phyloP scores from a whole-genome alignment of 169 alveolate genomes.

The Babesia ovis region DNA sequence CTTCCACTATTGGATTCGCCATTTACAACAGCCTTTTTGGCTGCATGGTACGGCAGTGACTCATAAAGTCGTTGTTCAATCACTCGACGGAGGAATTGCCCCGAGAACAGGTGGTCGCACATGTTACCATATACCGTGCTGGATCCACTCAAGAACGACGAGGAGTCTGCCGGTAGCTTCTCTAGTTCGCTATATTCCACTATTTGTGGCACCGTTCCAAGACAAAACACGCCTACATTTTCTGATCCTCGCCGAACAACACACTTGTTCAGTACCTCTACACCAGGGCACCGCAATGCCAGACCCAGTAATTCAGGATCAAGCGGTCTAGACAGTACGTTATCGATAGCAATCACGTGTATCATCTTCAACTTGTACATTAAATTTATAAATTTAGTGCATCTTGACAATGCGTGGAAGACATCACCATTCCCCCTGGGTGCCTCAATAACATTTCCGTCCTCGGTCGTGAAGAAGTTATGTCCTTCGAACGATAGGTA shows the following conservation, averaged over 20 bases:
- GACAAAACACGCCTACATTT: constrained; percentile 59
- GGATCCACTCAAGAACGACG: constrained; percentile 14
- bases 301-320: constrained; percentile 61
- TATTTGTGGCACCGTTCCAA: constrained; percentile 25
- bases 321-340: constrained; percentile 50
- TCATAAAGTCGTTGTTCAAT: constrained; percentile 57
- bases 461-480: constrained; percentile 6
- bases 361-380: constrained; percentile 10
- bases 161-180: constrained; percentile 7
- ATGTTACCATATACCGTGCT: constrained; percentile 62
- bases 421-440: constrained; percentile 77
- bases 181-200: constrained; percentile 64
- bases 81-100: constrained; percentile 56
- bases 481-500: constrained; percentile 15
- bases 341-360: constrained; percentile 64
- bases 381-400: constrained; percentile 39
- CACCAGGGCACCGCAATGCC: constrained; percentile 21
- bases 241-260: constrained; percentile 23
- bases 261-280: constrained; percentile 62
- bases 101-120: constrained; percentile 75
- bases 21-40: constrained; percentile 35
- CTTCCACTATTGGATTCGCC: background rate
- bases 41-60: constrained; percentile 67
- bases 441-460: constrained; percentile 12
- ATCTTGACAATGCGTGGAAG: constrained; percentile 58